Percentiles rank a stretch among this genome's conserved stretches.
These are phyloP conservation scores for Rhododendron simsii DNA, from an alignment of 148 eudicot genomes.

Conservation along the genomic window DNA sequence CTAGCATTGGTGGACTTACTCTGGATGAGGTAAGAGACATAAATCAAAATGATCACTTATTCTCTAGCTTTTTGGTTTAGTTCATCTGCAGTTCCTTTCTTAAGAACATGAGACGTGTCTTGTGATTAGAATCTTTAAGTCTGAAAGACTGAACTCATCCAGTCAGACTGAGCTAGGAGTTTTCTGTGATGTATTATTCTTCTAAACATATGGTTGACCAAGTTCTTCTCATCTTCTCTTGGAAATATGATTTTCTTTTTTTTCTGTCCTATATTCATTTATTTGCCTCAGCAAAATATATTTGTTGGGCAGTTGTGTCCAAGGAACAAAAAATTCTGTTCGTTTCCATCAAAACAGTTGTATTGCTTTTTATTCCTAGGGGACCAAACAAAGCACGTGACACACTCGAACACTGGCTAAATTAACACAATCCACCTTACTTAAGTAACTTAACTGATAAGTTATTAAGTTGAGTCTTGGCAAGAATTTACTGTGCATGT, in stretches of 20 bases:
- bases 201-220: not conserved
- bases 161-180: not conserved
- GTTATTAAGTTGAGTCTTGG: not conserved
- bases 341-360: not conserved
- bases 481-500: not conserved
- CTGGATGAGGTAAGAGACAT: slow-evolving; percentile 74
- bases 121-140: not conserved
- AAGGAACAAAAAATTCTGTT: not conserved
- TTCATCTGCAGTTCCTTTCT: not conserved
- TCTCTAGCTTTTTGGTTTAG: not conserved
- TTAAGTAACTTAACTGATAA: not conserved
- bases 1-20: slow-evolving; percentile 89
- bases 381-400: not conserved
- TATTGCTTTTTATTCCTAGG: not conserved
- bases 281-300: not conserved
- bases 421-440: not conserved
- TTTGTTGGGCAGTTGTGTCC: not conserved
- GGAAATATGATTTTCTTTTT: not conserved
- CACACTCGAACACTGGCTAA: not conserved
- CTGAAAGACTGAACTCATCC: not conserved
- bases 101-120: not conserved
- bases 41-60: not conserved
- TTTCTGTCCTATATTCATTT: not conserved
- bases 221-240: not conserved
- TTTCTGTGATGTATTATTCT: not conserved